Evolutionary conservation across 2,329 filamentous ascomycete genomes (phyloP).

Genomic region (Hymenotorrendiella dingleyae): DNA sequence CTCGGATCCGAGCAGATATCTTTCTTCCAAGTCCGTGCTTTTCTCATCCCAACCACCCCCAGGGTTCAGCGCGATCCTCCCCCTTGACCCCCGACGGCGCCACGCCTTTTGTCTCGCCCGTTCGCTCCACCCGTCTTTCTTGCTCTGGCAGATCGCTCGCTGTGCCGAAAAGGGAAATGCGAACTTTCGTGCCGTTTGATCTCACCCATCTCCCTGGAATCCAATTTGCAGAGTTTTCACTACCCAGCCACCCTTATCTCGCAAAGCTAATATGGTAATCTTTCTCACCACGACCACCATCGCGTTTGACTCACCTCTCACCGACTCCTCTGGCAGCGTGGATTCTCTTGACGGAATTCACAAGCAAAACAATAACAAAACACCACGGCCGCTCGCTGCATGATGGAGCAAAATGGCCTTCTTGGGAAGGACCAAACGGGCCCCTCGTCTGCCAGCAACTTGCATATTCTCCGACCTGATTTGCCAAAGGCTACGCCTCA

Average conservation of each 20-base stretch:
- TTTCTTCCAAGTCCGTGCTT: too few relatives aligned
- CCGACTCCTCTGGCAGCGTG: constrained; percentile 3
- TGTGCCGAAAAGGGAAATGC: constrained; percentile 2
- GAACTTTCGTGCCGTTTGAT: constrained; percentile 12
- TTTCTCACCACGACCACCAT: constrained; percentile 2
- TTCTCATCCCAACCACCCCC: background rate
- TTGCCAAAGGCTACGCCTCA: constrained; percentile 1
- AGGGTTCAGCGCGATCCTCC: background rate
- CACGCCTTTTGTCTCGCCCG: background rate
- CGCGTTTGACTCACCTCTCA: constrained; percentile 8
- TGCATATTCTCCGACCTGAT: constrained; percentile 11
- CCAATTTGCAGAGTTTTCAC: constrained; percentile 24
- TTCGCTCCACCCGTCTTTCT: constrained; percentile 1
- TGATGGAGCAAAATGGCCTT: constrained; percentile 1
- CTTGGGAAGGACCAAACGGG: background rate
- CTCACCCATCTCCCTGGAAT: constrained; percentile 10
- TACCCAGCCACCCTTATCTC: constrained; percentile 6
- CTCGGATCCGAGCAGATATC: too few relatives aligned
- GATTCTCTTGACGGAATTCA: constrained; percentile 3
- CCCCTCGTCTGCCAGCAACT: constrained; percentile 1
- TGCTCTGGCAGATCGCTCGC: constrained; percentile 1
- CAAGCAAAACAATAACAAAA: constrained; percentile 4
- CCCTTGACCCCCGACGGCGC: background rate
- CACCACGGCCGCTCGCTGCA: constrained; percentile 12
- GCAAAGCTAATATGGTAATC: constrained; percentile 1